Evolutionary conservation across 2,329 filamentous ascomycete species (phyloP), one percentile per base, ranked within the genome.

Genomic region (Claviceps quebecensis): DNA sequence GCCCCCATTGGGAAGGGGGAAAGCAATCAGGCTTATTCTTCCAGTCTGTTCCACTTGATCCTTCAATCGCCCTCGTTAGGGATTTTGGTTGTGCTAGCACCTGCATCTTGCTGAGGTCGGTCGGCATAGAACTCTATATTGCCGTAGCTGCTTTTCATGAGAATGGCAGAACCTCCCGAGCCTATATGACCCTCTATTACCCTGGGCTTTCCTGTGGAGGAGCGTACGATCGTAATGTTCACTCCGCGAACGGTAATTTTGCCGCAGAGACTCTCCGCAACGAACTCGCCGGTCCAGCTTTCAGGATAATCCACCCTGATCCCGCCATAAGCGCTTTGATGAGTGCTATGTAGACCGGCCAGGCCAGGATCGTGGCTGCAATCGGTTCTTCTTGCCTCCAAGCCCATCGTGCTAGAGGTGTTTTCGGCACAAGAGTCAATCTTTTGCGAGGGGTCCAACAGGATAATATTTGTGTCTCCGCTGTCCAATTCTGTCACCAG

Each of bases 211-310:
- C 65, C 63, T 3, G 63, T 62, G 59, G 63, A 65, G 1, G 63
- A 61, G 2, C 57, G 54, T 3, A 60, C 60, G 2, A 75, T 56
- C 49, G 63, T 55, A 13, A 79, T 65, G 16, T 66, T 74, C 40
- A 69, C 64, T 13, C 76, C 76, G 19, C 49, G 54, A 5, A 72
- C 61, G 1, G 53, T 49, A 34, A 77, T 61, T 7, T 52, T 55
- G 2, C 74, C 74, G 22, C 68, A 68, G 16, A 72, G 61, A 17
- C 67, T 67, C 53, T 66, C 52, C 11, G 71, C 67, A 7, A 54
- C 55, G 37, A 78, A 60, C 17, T 56, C 55, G 14, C 77, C 77
- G 55, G 72, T 70, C 77, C 76, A 80, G 2, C 68, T 63, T 22
- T 57, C 58, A 0, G 77, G 76, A 56, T 76, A 78, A 16, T 49